Conservation (phyloP, 306 rosid genomes). For the Casuarina cunninghamiana region DNA sequence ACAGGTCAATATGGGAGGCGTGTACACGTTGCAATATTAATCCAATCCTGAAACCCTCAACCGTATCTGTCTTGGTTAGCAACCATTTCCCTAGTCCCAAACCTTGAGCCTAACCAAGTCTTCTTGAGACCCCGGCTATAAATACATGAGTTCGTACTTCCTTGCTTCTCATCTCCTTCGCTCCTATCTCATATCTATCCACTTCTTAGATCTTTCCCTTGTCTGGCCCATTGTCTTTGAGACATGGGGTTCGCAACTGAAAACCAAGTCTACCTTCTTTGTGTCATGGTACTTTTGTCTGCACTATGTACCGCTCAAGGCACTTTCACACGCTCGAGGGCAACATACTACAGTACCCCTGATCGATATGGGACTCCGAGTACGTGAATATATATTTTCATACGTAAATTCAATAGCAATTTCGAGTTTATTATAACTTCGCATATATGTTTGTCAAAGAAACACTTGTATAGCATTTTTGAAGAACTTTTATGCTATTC, state of each 20-base stretch:
- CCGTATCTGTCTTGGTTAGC: no score
- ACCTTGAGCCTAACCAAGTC: constrained; percentile 21
- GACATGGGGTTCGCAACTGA: constrained; percentile 40
- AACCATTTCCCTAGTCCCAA: no score
- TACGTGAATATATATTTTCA: constrained; percentile 27
- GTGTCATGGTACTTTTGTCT: constrained; percentile 50
- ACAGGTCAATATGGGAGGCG: no score
- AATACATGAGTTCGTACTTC: constrained; percentile 13
- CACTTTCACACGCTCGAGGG: constrained; percentile 57
- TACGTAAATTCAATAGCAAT: no score
- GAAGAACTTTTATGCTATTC: no score
- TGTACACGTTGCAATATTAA: no score
- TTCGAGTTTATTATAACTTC: no score
- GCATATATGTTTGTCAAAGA: no score
- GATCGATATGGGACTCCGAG: constrained; percentile 79
- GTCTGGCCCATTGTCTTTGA: neutral
- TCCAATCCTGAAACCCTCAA: no score
- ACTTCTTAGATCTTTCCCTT: neutral
- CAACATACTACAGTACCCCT: constrained; percentile 86
- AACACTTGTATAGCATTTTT: no score
- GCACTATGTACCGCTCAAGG: constrained; percentile 56
- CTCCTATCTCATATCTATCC: neutral
- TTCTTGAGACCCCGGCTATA: constrained; percentile 42
- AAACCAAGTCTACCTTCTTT: constrained; percentile 35
- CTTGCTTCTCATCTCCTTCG: constrained; percentile 26